Evolutionary conservation across 2,329 filamentous ascomycete genomes (phyloP).

Genomic region (Sporothrix schenckii): DNA sequence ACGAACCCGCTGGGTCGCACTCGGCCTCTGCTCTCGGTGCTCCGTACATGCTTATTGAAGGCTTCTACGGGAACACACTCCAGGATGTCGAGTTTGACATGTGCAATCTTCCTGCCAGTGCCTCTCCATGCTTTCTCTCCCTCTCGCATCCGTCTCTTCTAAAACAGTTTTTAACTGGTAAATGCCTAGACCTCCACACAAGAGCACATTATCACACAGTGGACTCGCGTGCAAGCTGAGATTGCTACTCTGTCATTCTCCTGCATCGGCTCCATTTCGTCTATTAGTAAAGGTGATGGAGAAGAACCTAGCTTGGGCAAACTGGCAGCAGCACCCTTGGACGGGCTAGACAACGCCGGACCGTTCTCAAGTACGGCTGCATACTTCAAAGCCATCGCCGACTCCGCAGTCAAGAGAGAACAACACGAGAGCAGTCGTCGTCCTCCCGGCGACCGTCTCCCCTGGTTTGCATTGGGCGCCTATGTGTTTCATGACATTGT

Average conservation of each 20-base stretch:
- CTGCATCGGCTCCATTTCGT: not conserved
- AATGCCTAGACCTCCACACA: too few species aligned
- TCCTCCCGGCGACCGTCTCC: not conserved
- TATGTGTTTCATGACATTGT: constrained; percentile 12
- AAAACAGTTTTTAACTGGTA: too few species aligned
- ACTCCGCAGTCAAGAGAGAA: not conserved
- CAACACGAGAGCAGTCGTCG: not conserved
- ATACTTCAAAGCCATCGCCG: not conserved
- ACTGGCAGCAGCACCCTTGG: not conserved
- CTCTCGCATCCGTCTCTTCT: too few species aligned
- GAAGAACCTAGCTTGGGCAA: not conserved
- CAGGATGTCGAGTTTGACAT: constrained; percentile 11
- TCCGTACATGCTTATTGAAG: not conserved
- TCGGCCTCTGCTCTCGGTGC: not conserved
- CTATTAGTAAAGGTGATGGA: not conserved
- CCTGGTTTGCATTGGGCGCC: not conserved
- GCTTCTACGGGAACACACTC: not conserved
- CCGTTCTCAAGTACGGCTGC: not conserved
- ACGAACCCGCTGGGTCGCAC: not conserved
- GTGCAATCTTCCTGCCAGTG: not conserved
- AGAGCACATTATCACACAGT: not conserved
- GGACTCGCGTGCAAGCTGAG: not conserved
- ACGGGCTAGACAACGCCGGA: not conserved
- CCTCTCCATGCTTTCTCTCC: too few species aligned
- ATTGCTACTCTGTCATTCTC: not conserved